Base-by-base conservation (phyloP, 805 yeast species). In the Schizosaccharomyces osmophilus region DNA sequence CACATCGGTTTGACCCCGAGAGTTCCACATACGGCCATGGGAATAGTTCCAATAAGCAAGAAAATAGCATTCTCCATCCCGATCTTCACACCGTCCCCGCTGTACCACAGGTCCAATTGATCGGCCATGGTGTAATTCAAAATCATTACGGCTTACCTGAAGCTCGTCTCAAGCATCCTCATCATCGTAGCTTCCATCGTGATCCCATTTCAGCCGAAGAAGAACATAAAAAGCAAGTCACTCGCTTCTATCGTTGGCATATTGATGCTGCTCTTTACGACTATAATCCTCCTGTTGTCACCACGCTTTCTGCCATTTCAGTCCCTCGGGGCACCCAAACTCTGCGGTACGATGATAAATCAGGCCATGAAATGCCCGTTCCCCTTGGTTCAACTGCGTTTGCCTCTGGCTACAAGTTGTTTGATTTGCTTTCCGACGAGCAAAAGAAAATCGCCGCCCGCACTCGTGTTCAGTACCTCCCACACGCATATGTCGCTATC, bases 181-280 rank as follows among this genome's bases (percentile, higher is more conserved):
- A 87, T 1, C 95, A 87, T 70, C 79, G 80, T 66, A 77, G 83
- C 1, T 87, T 87, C 78, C 95, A 87, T 73, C 82, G 82, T 66
- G 73, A 77, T 15, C 77, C 81, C 0, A 76, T 87, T 64, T 74
- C 82, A 19, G 77, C 79, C n/a, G 82, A 81, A 57, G 80, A 87
- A 65, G 78, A 83, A 64, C 13, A 45, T 8, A 73, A 75, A 6
- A 68, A 79, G 29, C 79, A 82, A 61, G 78, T 79, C 70, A 87
- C 95, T 1, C 78, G 94, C 67, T 87, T 82, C 71, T 87, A 87
- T 78, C 79, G 95, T 73, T 87, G 95, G 95, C 95, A 87, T 73
- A 86, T 87, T 65, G 95, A 87, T 72, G 83, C 93, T 45, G 95
- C 95, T 4, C 77, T 87, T 51, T 87, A 87, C 68, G 95, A 80